Conservation (phyloP, 768 basidiomycete species). For the Kwoniella mangroviensis region DNA sequence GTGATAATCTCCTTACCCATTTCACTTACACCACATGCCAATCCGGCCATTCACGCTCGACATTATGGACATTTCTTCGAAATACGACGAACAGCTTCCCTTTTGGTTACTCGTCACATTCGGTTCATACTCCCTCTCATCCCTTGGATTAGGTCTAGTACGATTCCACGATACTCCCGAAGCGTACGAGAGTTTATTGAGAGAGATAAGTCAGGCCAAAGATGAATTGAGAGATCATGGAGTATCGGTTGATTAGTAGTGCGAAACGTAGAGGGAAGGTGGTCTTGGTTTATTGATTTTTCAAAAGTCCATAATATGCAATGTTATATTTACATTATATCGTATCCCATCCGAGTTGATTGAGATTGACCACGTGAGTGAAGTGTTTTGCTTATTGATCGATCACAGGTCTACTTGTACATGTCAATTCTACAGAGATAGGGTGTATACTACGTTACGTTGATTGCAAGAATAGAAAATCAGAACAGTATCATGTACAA, state of each 20-base stretch:
- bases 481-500: too few species aligned
- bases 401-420: neutral
- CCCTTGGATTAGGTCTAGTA: constrained; percentile 74
- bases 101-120: constrained; percentile 83
- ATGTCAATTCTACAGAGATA: constrained; percentile 7
- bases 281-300: neutral
- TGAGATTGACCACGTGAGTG: too few species aligned
- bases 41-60: too few species aligned
- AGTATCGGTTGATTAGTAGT: constrained; percentile 66
- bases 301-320: too few species aligned
- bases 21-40: neutral
- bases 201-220: constrained; percentile 70
- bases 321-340: neutral
- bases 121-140: constrained; percentile 77
- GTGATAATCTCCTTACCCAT: neutral
- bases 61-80: too few species aligned
- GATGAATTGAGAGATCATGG: constrained; percentile 67
- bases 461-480: too few species aligned
- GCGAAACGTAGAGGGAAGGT: too few species aligned
- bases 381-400: too few species aligned
- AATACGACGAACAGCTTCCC: constrained; percentile 64
- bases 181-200: constrained; percentile 69
- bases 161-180: constrained; percentile 79
- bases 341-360: too few species aligned
- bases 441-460: neutral